phyloP scores from a whole-genome alignment of 768 basidiomycete species.

The Boletus rex-veris region DNA sequence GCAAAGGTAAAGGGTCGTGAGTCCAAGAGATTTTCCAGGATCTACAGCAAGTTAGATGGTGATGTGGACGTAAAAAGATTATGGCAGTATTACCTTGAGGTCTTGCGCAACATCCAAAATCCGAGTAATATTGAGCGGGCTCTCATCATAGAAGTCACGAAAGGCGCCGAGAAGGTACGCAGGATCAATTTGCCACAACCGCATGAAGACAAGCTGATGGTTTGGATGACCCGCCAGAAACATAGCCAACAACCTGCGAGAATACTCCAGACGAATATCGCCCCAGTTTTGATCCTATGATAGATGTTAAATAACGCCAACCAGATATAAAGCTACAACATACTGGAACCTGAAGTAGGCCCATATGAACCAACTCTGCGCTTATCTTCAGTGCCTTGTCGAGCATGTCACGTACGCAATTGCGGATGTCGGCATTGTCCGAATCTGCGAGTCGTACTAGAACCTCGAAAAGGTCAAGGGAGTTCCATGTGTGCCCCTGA shows the following conservation, averaged over 20 bases:
- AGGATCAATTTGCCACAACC: slow-evolving; percentile 90
- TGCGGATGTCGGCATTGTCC: slow-evolving; percentile 66
- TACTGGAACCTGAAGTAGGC: slow-evolving; percentile 85
- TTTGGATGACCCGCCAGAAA: slow-evolving; percentile 92
- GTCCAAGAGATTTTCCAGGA: slow-evolving; percentile 88
- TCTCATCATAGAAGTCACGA: slow-evolving; percentile 89
- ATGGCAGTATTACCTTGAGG: slow-evolving; percentile 63
- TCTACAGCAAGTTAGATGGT: slow-evolving; percentile 41
- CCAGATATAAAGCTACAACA: slow-evolving; percentile 30
- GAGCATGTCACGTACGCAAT: slow-evolving; percentile 83
- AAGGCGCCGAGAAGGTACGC: slow-evolving; percentile 84
- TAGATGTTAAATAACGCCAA: not conserved
- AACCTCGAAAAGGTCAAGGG: slow-evolving; percentile 83
- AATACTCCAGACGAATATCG: slow-evolving; percentile 82
- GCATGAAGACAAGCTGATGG: slow-evolving; percentile 95
- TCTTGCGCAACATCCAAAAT: slow-evolving; percentile 96
- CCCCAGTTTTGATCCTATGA: slow-evolving; percentile 78
- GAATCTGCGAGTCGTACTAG: slow-evolving; percentile 77
- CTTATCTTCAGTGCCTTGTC: slow-evolving; percentile 93
- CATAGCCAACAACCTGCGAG: slow-evolving; percentile 79
- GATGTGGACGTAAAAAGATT: not conserved
- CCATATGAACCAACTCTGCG: slow-evolving; percentile 92
- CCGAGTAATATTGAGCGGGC: slow-evolving; percentile 87
- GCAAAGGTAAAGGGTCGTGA: slow-evolving; percentile 87
- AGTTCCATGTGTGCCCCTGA: slow-evolving; percentile 94